Percentiles rank a stretch among this genome's conserved stretches.
Evolutionary conservation across 176 grass and related monocot species (phyloP).

Genomic region (Tuctoria greenei): DNA sequence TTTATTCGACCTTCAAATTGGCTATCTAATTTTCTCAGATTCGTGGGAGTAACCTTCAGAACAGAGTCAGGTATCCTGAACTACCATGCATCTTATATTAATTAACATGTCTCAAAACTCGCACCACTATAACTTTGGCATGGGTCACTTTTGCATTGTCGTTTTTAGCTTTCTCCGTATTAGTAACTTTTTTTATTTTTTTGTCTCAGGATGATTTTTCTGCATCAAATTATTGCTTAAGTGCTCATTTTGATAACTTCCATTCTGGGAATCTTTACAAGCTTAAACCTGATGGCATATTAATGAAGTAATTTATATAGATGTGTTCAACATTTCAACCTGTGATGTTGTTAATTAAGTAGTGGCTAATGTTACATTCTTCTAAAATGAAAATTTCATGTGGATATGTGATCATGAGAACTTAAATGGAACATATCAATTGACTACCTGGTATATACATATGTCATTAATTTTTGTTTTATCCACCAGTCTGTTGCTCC

Average conservation of each 20-base stretch:
- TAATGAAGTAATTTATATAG: constrained; percentile 1
- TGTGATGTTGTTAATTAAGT: constrained; percentile 10
- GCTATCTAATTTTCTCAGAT: constrained; percentile 44
- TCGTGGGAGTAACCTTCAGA: constrained; percentile 68
- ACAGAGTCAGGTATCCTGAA: constrained; percentile 54
- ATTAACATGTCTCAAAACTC: background rate
- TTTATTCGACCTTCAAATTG: constrained; percentile 13
- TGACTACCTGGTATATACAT: no score
- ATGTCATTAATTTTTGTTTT: background rate
- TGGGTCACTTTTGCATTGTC: background rate
- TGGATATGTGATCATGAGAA: background rate
- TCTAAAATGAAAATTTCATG: background rate
- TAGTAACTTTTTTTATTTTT: background rate
- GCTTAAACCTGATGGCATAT: background rate
- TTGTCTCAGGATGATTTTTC: background rate
- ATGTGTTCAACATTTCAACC: constrained; percentile 3
- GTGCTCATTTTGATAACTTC: background rate
- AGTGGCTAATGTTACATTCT: background rate
- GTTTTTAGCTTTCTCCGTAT: no score
- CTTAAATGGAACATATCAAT: no score
- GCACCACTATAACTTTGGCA: background rate
- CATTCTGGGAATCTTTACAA: background rate
- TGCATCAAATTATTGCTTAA: constrained; percentile 1
- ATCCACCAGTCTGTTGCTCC: background rate
- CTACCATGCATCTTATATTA: constrained; percentile 15